Evolutionary conservation across 1,284 basidiomycete species (phyloP), one percentile per base, ranked within the genome.

Genomic region (Trametes versicolor): DNA sequence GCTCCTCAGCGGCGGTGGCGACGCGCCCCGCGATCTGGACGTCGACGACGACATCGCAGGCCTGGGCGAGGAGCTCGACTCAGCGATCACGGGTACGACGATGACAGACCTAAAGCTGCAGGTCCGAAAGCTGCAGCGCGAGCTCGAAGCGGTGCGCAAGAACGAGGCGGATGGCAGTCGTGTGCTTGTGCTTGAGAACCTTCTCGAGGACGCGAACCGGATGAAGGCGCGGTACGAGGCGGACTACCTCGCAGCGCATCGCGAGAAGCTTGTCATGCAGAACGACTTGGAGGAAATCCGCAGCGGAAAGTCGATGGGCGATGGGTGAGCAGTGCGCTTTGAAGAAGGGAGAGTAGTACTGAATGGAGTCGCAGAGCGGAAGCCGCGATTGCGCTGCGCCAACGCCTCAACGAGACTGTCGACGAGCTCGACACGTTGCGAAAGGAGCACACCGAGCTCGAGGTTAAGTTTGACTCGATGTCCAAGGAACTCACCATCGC

Each of bases 51-150:
- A 79, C 25, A 77, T 78, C 49, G 84, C 89, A 62, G 92, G 89
- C n/a, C 83, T 95, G 1, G 91, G 89, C 39, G 89, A 89, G 49
- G 95, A 96, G 75, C 81, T 97, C n/a, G 92, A 96, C 66, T 90
- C 95, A 68, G 94, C 94, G 0, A 83, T 95, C 37, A 80, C 87
- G 21, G 93, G 93, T 9, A 94, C 91, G 37, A 97, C 95, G 0
- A 96, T 91, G 88, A 96, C 96, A 0, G 93, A 95, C 74, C 82
- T 98, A 66, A 97, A 96, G 75, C 82, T 98, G 34, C 89, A 93
- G 73, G 88, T 98, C 50, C 87, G 91, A 67, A 91, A 88, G 64
- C 83, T 98, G n/a, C 83, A 94, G 73, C 82, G 94, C 21, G 94
- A 98, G 73, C 82, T 98, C 37, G 90, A 92, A 54, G 85, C 87